Evolutionary conservation across 2,329 filamentous ascomycete species (phyloP).

Genomic region (Fusarium sp.): DNA sequence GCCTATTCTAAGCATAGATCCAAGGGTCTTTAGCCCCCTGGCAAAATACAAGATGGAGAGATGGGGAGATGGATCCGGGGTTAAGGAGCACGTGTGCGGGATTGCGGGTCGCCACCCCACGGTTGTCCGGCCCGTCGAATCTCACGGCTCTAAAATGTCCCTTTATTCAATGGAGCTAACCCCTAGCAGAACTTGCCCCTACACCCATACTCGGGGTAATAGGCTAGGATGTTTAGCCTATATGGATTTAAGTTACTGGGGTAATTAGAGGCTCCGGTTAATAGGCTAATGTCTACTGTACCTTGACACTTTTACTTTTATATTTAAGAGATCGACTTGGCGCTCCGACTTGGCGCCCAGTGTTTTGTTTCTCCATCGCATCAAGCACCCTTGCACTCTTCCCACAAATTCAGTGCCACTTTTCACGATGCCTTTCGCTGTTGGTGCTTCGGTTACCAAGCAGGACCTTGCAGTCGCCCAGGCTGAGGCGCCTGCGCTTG

Average conservation of each 20-base stretch:
- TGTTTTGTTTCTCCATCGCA: not conserved
- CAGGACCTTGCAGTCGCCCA: constrained; percentile 53
- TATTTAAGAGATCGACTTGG: not conserved
- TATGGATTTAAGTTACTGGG: not conserved
- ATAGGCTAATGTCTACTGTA: not conserved
- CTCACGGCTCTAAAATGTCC: not conserved
- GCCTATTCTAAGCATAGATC: not conserved
- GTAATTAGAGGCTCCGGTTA: not conserved
- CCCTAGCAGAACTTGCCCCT: not conserved
- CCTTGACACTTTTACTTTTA: not conserved
- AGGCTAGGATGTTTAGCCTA: not conserved
- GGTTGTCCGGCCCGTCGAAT: not conserved
- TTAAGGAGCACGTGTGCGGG: not conserved
- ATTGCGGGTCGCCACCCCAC: not conserved
- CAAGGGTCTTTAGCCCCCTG: not conserved
- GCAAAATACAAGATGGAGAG: not conserved
- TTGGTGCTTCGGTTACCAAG: constrained; percentile 17
- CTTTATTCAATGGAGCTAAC: not conserved
- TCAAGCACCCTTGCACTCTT: not conserved
- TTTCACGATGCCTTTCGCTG: constrained; percentile 24
- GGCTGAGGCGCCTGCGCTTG: constrained; percentile 62
- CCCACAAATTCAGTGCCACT: not conserved
- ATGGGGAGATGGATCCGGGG: not conserved
- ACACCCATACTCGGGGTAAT: not conserved
- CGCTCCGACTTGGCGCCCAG: not conserved